Evolutionary conservation across 306 rosid genomes (phyloP).

Genomic region (Astragalus membranaceus): DNA sequence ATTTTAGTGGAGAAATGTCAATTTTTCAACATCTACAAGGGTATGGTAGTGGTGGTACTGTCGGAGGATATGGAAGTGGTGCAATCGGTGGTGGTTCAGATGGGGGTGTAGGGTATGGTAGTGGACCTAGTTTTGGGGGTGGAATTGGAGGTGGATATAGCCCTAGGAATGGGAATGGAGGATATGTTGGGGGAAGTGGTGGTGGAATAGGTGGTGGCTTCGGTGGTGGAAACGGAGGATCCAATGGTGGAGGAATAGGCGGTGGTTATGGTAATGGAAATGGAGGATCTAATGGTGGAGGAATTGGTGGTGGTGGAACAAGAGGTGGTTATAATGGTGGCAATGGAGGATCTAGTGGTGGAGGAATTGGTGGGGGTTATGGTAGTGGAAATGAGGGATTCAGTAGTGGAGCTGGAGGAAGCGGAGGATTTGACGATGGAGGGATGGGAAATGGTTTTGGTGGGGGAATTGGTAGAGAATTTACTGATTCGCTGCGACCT

Average conservation of each 20-base stretch:
- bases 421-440: not conserved
- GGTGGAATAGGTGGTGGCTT: not conserved
- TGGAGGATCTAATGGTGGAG: slow-evolving; percentile 36
- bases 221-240: not conserved
- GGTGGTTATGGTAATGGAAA: slow-evolving; percentile 16
- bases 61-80: slow-evolving; percentile 10
- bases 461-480: not conserved
- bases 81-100: slow-evolving; percentile 20
- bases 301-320: slow-evolving; percentile 11
- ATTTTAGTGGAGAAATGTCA: slow-evolving; percentile 17
- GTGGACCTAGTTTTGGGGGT: slow-evolving; percentile 17
- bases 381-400: not conserved
- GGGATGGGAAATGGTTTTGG: not conserved
- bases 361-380: not conserved
- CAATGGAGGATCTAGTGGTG: not conserved
- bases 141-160: slow-evolving; percentile 25
- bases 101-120: slow-evolving; percentile 5
- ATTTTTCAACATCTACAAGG: slow-evolving; percentile 21
- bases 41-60: not conserved
- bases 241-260: not conserved
- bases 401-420: not conserved
- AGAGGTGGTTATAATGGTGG: not conserved
- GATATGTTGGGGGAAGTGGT: slow-evolving; percentile 19
- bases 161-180: not conserved
- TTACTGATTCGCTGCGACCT: not conserved